Evolutionary conservation across 2,329 filamentous ascomycete species (phyloP), one percentile per base, ranked within the genome.

Genomic region (Phialophora expanda): DNA sequence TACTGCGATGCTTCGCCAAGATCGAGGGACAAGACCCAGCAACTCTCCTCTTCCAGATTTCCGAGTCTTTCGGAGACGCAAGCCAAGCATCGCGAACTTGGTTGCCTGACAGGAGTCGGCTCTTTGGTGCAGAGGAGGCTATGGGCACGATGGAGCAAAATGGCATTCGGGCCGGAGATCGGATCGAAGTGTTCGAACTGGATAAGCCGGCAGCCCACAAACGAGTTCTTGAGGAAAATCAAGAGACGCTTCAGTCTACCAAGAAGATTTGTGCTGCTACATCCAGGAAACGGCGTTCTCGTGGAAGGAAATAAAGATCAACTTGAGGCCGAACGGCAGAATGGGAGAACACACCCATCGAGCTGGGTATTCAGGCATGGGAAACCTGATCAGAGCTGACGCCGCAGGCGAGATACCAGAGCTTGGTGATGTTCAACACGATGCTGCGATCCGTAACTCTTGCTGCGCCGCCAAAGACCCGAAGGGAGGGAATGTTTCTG

Each of bases 131-230:
- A 1, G 38, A 57, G 20, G 12, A 53, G 17, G 60, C 55, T 30
- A n/a, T 4, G 3, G 64, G 64, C 3, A 62, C 54, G 7, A 24
- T 66, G 17, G 34, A 48, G 28, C 44, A 66, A 26, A 66, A 66
- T 32, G 64, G 64, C 9, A 26, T 66, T 32, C 30, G 5, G 14
- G 11, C 26, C 11, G 46, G 59, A 17, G 60, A 55, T 26, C 4
- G 11, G 7, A 63, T 66, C 51, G 46, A n/a, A 8, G 59, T 63
- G 11, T 66, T 41, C 54, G 24, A 34, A 28, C 9, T 28, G 14
- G 55, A 60, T 32, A 22, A 11, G 41, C 53, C 11, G 4, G 9
- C 24, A 32, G 34, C 2, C 44, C 20, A 9, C 26, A 24, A 46
- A 60, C 11, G 24, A 32, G 5, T 26, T 17, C 12, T 28, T n/a